Conservation (phyloP, 2,329 filamentous ascomycete genomes). For the Verticillium nonalfalfae region DNA sequence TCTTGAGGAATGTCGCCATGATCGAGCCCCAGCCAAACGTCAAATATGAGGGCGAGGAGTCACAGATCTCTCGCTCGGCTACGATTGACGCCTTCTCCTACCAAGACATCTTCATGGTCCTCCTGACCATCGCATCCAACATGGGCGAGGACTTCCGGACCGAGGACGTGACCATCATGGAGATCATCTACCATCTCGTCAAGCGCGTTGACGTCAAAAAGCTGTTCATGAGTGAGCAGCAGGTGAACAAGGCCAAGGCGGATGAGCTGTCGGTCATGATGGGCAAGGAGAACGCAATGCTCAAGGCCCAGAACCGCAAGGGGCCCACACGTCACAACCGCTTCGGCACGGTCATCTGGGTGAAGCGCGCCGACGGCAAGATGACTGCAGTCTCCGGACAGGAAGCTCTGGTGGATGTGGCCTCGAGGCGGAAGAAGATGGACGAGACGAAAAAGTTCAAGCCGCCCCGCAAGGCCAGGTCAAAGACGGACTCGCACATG, state of each 20-base stretch:
- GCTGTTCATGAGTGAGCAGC: constrained; percentile 75
- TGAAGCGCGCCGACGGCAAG: constrained; percentile 79
- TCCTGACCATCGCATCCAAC: constrained; percentile 84
- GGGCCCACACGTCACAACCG: constrained; percentile 85
- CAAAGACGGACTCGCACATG: constrained; percentile 51
- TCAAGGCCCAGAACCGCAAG: constrained; percentile 67
- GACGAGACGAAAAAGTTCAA: constrained; percentile 87
- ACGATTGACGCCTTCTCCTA: constrained; percentile 84
- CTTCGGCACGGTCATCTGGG: constrained; percentile 97
- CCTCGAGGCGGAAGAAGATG: constrained; percentile 76
- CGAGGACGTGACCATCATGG: constrained; percentile 84
- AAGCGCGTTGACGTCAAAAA: constrained; percentile 82
- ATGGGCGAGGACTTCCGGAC: constrained; percentile 89
- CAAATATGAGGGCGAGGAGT: constrained; percentile 79
- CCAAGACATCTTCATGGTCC: constrained; percentile 81
- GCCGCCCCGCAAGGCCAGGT: constrained; percentile 61
- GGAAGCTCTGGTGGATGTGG: constrained; percentile 68
- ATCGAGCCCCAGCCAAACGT: constrained; percentile 69
- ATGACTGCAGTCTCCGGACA: constrained; percentile 85
- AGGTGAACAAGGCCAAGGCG: constrained; percentile 61
- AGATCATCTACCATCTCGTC: constrained; percentile 86
- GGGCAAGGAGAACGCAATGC: constrained; percentile 77
- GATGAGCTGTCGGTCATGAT: constrained; percentile 70
- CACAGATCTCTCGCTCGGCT: constrained; percentile 79
- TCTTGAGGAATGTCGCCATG: constrained; percentile 82